Evolutionary conservation across 257 asterid species (phyloP), one percentile per base, ranked within the genome.

Genomic region (Capsicum baccatum): DNA sequence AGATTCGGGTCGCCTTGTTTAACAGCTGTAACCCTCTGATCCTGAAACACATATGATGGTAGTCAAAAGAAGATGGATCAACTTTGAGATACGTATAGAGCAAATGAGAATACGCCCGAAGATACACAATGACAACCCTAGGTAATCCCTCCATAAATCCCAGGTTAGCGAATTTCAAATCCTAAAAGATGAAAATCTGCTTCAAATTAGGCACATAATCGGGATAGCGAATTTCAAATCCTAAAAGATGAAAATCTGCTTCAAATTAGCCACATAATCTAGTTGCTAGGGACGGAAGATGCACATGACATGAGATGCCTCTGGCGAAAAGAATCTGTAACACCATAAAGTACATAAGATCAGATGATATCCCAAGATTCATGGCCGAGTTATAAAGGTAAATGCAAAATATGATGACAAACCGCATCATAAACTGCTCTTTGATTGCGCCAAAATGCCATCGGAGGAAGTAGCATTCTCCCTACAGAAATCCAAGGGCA

Each of bases 371-470:
- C 81, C 64, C 64, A 26, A 54, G 81, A 78, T 78, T 54, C 26
- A 54, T 54, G 64, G 9, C 81, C 26, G 9, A 54, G 63, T 26
- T 52, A 78, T 54, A 78, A 54, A 78, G 64, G 26, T 26, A 54
- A 52, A 54, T 14, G 15, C 21, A 78, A 54, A 78, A 54, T 52
- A 2, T 78, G 64, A 78, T 54, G 81, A 87, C 95, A 50, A 80
- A 93, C 97, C 93, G 54, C 89, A 66, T 86, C 85, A 87, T 92
- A 94, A 83, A 92, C 58, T 44, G 91, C 93, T 81, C 83, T 90
- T 86, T 94, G 92, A 82, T 93, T 94, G 87, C 94, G 92, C 98
- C 98, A 94, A 83, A 86, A 94, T 82, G 89, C 94, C 90, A 94
- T 88, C 35, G 82, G 78, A 68, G 95, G 98, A 84, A 88, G 87